Conservation (phyloP, 305 asterid genomes). For the Ilex paraguariensis region DNA sequence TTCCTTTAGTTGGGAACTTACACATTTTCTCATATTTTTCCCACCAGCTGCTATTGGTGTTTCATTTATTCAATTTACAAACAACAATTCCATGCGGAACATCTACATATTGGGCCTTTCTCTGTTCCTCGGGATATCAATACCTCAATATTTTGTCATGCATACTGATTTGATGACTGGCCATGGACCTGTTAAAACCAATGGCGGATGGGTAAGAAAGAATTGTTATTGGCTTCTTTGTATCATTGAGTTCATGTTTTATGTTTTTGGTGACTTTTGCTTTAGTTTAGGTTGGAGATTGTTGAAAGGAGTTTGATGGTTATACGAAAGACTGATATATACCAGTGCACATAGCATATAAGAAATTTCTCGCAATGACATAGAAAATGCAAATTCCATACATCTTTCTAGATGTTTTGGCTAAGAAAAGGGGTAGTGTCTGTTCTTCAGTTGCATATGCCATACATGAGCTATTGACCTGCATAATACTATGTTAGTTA, state of each 20-base stretch:
- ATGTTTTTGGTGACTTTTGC: too few relatives aligned
- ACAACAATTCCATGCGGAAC: constrained; percentile 89
- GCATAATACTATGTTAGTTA: too few relatives aligned
- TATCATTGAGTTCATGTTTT: background rate
- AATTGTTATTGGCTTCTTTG: constrained; percentile 1
- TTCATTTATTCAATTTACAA: constrained; percentile 80
- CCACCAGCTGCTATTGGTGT: constrained; percentile 84
- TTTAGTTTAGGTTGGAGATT: background rate
- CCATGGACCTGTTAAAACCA: constrained; percentile 84
- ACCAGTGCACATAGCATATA: background rate
- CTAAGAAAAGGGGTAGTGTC: too few relatives aligned
- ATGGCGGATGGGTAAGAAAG: constrained; percentile 86
- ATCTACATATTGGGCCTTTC: constrained; percentile 73
- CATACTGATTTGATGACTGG: constrained; percentile 54
- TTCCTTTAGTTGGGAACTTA: background rate
- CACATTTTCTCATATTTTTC: constrained; percentile 4
- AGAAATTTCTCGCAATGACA: background rate
- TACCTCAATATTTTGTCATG: constrained; percentile 80
- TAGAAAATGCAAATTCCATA: too few relatives aligned
- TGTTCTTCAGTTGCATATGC: too few relatives aligned
- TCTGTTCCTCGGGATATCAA: constrained; percentile 76
- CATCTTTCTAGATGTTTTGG: too few relatives aligned
- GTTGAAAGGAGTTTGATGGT: background rate
- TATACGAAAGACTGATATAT: background rate
- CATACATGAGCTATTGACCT: too few relatives aligned